Base-by-base conservation (phyloP, 345 rosid genomes). In the Laguncularia racemosa region DNA sequence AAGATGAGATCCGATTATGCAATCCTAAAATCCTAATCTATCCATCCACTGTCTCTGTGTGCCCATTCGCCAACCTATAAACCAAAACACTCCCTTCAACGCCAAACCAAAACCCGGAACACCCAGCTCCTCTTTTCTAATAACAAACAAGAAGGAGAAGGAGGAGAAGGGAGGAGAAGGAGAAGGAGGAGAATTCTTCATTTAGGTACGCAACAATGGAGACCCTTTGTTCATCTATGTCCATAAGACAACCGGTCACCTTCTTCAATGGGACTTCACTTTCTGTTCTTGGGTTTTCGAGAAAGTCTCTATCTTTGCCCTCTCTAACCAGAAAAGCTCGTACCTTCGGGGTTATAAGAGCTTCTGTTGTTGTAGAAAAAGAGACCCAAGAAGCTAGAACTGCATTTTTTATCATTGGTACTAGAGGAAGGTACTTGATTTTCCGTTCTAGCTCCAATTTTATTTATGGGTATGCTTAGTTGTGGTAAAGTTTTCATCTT, bases 371-470 rank as follows among this genome's bases (percentile, higher is more conserved):
- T 61, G 84, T 80, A 58, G 88, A 83, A 68, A 80, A 75, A 65
- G 74, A 73, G 59, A 66, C 71, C 33, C 69, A 71, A 78, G 78
- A 86, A 59, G 74, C 89, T 18, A 83, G 83, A 66, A 82, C 85
- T 40, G 77, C 89, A 33, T 72, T 83, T 33, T 66, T 92, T 52
- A 74, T 89, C 79, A 92, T 92, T 59, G 98, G 98, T 38, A 92
- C 98, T 13, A 71, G 98, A 63, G 98, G 98, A 77, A 92, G 98
- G 98, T 92, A 54, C 55, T 3, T 6, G 17, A 14, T 33, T n/a
- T 50, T 53, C 26, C 11, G 8, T 48, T 44, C 15, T 16, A 20
- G 12, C 12, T 26, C 12, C 52, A 6, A 11, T 48, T 28, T 16
- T 2, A 14, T 48, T 15, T 38, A 18, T 2, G n/a, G n/a, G 16